phyloP scores from a whole-genome alignment of 345 rosid genomes.

The Adansonia digitata region DNA sequence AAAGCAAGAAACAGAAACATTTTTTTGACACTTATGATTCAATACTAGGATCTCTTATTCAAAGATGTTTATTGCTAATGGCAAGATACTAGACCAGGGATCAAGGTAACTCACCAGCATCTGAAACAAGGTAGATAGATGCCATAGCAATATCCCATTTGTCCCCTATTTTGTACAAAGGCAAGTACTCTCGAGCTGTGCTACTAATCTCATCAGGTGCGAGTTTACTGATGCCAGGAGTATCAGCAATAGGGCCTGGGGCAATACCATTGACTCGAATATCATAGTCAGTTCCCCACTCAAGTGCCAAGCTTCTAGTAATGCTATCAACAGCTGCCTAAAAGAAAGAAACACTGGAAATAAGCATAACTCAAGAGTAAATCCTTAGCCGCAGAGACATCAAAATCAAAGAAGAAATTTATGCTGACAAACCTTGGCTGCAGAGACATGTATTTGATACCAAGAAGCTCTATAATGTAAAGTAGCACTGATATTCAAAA shows the following conservation, averaged over 20 bases:
- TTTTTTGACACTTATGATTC: too few species aligned
- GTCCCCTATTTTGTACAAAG: slow-evolving; percentile 61
- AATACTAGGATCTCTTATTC: too few species aligned
- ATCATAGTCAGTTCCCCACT: slow-evolving; percentile 76
- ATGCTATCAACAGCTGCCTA: slow-evolving; percentile 80
- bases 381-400: background rate
- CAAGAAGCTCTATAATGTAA: slow-evolving; percentile 72
- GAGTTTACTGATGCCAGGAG: slow-evolving; percentile 80
- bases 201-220: slow-evolving; percentile 56
- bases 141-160: slow-evolving; percentile 93
- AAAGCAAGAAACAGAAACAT: too few species aligned
- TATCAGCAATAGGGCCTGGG: slow-evolving; percentile 73
- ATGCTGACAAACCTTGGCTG: slow-evolving; percentile 59
- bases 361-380: background rate
- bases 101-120: slow-evolving; percentile 46
- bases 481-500: slow-evolving; percentile 75
- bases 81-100: background rate
- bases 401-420: background rate
- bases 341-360: background rate
- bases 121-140: slow-evolving; percentile 61
- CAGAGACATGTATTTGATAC: slow-evolving; percentile 84
- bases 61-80: background rate
- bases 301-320: slow-evolving; percentile 71
- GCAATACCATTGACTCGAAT: slow-evolving; percentile 70
- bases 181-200: slow-evolving; percentile 36